Conservation (phyloP, 345 rosid genomes). For the Nephelium lappaceum region DNA sequence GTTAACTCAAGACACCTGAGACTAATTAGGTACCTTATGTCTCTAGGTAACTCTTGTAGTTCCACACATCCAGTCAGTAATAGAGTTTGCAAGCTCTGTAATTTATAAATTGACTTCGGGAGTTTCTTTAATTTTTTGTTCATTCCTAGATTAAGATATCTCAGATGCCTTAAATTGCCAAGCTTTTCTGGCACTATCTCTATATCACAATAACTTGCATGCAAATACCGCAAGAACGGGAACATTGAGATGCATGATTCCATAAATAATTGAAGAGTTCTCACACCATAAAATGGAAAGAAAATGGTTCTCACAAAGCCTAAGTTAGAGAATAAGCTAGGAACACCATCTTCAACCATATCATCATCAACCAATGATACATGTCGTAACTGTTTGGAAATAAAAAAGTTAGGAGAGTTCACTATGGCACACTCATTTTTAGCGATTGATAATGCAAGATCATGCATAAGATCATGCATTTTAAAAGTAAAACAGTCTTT, state of each 20-base stretch:
- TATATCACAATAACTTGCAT: background rate
- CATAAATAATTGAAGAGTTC: background rate
- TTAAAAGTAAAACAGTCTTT: rapidly evolving
- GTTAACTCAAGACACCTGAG: slow-evolving; percentile 6
- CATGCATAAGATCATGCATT: slow-evolving; percentile 33
- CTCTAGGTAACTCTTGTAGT: slow-evolving; percentile 11
- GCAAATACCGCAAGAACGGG: slow-evolving; percentile 13
- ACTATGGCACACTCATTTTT: background rate
- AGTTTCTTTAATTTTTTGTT: background rate
- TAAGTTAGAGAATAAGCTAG: background rate
- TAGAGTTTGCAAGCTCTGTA: slow-evolving; percentile 18
- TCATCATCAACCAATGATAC: background rate
- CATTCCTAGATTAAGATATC: slow-evolving; percentile 6
- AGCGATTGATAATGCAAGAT: slow-evolving; percentile 17
- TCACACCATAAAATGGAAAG: background rate
- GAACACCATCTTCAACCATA: background rate
- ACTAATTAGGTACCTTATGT: slow-evolving; percentile 8
- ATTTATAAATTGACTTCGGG: slow-evolving; percentile 11
- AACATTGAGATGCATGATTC: slow-evolving; percentile 5
- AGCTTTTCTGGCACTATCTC: slow-evolving; percentile 20
- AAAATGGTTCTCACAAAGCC: slow-evolving; percentile 16
- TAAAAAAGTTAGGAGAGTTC: rapidly evolving
- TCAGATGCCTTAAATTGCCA: slow-evolving; percentile 23
- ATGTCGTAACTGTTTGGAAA: background rate
- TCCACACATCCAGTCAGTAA: background rate